These are phyloP conservation scores for Colletotrichum viniferum DNA, from an alignment of 2,329 filamentous ascomycete species.

Conservation along the genomic window DNA sequence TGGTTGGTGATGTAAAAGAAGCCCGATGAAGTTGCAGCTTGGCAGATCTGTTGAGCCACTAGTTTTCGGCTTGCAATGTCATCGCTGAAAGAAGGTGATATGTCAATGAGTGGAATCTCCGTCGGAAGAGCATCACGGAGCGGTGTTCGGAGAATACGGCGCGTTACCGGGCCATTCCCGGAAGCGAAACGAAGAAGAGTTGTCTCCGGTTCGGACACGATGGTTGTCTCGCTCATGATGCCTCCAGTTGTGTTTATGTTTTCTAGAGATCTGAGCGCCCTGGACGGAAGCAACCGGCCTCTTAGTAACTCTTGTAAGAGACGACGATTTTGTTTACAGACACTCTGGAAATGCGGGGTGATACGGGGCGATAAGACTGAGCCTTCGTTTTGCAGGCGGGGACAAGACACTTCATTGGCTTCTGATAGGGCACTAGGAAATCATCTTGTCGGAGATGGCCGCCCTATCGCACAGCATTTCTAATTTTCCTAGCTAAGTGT, in stretches of 20 bases:
- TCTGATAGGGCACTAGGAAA: neutral
- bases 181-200: constrained; percentile 38
- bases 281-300: neutral
- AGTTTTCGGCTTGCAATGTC: constrained; percentile 37
- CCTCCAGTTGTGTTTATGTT: neutral
- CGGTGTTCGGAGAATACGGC: constrained; percentile 37
- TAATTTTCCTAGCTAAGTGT: neutral
- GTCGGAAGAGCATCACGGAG: constrained; percentile 38
- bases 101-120: constrained; percentile 60
- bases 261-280: neutral
- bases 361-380: neutral
- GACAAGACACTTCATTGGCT: neutral
- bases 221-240: neutral
- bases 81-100: constrained; percentile 43
- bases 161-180: constrained; percentile 39
- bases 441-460: neutral
- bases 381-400: neutral
- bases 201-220: constrained; percentile 15
- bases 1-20: constrained; percentile 63
- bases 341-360: neutral
- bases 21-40: constrained; percentile 53
- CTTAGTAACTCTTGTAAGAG: neutral
- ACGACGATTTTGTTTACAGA: neutral
- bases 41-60: constrained; percentile 45
- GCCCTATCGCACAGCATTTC: neutral